Evolutionary conservation across 108 stramenopile genomes (phyloP), one percentile per base, ranked within the genome.

Genomic region (Nitzschia sp.): DNA sequence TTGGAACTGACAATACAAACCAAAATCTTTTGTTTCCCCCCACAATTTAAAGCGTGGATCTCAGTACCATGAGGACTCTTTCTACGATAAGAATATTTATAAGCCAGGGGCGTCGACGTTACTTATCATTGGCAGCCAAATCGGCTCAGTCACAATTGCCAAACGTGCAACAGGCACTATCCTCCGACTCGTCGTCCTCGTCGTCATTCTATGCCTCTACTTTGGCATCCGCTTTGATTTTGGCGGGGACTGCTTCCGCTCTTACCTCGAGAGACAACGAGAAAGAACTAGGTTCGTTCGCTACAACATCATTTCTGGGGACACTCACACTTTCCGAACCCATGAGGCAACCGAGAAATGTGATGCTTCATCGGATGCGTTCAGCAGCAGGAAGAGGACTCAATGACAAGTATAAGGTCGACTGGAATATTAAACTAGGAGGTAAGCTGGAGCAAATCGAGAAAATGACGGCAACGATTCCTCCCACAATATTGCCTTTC

Each of bases 381-480:
- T 80, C 79, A 13, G 27, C 68, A 9, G 57, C 72, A 19, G 79
- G 74, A 4, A 42, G 84, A 13, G 66, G 59, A 30, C 45, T 85
- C 30, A 46, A 78, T 45, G 81, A 80, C 11, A 94, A 87, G 74
- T 94, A 94, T 68, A 82, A 68, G 3, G 76, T 90, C 4, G 89
- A 93, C 68, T 91, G 88, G 88, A 73, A 75, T n/a, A 82, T 78
- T 3, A 81, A 88, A 0, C 55, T 94, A 2, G 93, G 93, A 59
- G 61, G 61, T 62, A 62, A 19, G 61, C 35, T 24, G 38, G 38
- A 51, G 6, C 38, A 42, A 42, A 6, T 42, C 6, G 38, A 9
- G 38, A 9, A 13, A 42, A 42, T 42, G 38, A 42, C n/a, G n/a
- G n/a, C n/a, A n/a, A n/a, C n/a, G n/a, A n/a, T n/a, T n/a, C n/a